Conservation (phyloP, 371 early-diverging fungal species). For the Mucor circinelloides region DNA sequence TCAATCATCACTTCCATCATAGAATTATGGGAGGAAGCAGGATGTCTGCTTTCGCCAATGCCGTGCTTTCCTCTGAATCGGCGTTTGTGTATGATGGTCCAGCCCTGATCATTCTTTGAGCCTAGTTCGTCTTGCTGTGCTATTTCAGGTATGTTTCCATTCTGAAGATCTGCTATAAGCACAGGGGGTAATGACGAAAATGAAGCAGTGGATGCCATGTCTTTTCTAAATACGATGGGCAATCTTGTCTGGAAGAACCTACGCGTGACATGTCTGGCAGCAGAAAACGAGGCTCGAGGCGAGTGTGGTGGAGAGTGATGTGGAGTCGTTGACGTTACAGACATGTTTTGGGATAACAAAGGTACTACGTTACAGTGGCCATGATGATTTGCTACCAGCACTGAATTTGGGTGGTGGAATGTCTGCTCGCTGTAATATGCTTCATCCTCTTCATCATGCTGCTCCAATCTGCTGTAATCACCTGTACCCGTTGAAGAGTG, state of each 20-base stretch:
- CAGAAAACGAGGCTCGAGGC: constrained; percentile 29
- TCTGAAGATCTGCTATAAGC: constrained; percentile 49
- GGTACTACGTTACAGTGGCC: constrained; percentile 33
- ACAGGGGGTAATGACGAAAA: constrained; percentile 41
- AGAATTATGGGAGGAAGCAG: constrained; percentile 10
- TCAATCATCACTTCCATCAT: constrained; percentile 13
- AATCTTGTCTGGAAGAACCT: constrained; percentile 39
- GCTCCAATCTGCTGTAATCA: constrained; percentile 35
- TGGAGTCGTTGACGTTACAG: background rate
- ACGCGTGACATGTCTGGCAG: constrained; percentile 34
- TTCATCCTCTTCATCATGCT: constrained; percentile 44
- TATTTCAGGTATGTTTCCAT: constrained; percentile 33
- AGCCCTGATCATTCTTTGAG: constrained; percentile 32
- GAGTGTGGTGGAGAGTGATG: constrained; percentile 26
- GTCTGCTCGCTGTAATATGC: constrained; percentile 22
- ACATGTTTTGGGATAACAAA: constrained; percentile 19
- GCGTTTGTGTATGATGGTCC: constrained; percentile 42
- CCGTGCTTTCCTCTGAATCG: constrained; percentile 34
- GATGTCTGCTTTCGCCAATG: constrained; percentile 29
- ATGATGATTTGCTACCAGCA: constrained; percentile 35
- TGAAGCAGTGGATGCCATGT: constrained; percentile 23
- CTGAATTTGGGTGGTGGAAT: constrained; percentile 40
- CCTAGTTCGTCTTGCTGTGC: constrained; percentile 12
- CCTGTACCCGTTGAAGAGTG: constrained; percentile 12
- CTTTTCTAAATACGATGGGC: constrained; percentile 38